These are phyloP conservation scores for Effrenium voratum DNA, from an alignment of 73 alveolate genomes.

Conservation along the genomic window DNA sequence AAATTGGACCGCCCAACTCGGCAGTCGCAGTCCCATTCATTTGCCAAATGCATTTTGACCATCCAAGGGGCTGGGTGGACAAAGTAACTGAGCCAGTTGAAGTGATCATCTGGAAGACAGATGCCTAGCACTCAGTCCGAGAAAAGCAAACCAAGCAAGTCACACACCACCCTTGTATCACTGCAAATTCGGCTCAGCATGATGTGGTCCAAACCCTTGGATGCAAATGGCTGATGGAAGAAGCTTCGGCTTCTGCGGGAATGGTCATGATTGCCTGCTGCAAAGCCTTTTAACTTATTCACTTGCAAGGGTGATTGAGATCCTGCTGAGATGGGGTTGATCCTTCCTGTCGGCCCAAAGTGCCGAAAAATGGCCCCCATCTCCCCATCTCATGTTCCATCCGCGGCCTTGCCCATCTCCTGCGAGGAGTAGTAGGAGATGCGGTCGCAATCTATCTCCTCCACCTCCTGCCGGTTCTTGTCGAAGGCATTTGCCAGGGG, in stretches of 20 bases:
- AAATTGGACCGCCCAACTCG: too few species aligned
- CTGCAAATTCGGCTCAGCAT: too few species aligned
- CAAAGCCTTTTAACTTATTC: background rate
- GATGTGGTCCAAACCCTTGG: too few species aligned
- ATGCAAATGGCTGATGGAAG: background rate
- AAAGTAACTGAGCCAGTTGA: constrained; percentile 67
- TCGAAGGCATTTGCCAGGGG: constrained; percentile 65
- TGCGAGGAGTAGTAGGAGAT: constrained; percentile 77
- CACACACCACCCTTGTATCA: too few species aligned
- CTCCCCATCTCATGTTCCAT: too few species aligned
- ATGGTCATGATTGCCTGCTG: background rate
- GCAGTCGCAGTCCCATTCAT: too few species aligned
- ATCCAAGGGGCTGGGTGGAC: constrained; percentile 84
- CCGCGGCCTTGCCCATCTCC: constrained; percentile 87
- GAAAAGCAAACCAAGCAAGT: too few species aligned
- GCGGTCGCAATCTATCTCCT: constrained; percentile 16
- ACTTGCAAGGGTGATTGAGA: too few species aligned
- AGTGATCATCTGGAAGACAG: constrained; percentile 75
- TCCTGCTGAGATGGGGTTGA: too few species aligned
- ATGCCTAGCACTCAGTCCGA: constrained; percentile 31
- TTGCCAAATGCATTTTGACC: too few species aligned
- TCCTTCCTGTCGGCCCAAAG: too few species aligned
- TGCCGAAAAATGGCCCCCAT: too few species aligned
- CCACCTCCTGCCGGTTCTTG: constrained; percentile 55
- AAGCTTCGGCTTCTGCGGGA: background rate